Conservation (phyloP, 208 protist species). For the Entamoeba invadens region DNA sequence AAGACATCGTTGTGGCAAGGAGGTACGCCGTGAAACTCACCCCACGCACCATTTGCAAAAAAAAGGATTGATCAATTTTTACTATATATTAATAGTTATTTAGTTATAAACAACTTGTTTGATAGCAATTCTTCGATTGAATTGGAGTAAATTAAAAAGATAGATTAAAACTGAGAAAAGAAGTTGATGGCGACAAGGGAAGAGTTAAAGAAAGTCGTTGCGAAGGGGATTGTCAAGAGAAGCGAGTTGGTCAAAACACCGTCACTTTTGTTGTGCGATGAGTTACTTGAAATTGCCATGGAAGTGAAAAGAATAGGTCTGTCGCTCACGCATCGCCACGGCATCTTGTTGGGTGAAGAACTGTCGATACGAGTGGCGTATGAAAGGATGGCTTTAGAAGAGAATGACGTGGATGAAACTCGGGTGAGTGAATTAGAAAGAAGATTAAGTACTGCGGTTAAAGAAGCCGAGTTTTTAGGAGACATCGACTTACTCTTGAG, state of each 20-base stretch:
- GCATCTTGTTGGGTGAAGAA: neutral
- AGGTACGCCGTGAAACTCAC: too few species aligned
- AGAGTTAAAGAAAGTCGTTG: neutral
- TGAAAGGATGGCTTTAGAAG: neutral
- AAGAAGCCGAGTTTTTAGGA: neutral
- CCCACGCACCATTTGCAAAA: too few species aligned
- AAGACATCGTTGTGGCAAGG: too few species aligned
- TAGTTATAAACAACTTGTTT: too few species aligned
- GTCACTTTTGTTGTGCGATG: neutral
- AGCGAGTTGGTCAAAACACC: neutral
- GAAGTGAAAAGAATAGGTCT: neutral
- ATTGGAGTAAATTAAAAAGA: too few species aligned
- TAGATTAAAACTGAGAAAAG: too few species aligned
- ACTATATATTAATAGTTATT: too few species aligned
- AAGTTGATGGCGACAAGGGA: neutral
- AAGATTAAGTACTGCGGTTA: neutral
- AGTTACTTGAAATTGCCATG: neutral
- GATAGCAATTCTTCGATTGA: too few species aligned
- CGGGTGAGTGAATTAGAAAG: neutral
- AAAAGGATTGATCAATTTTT: too few species aligned
- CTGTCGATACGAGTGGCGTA: neutral
- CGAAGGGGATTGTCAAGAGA: neutral
- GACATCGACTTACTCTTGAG: neutral
- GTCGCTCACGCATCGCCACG: neutral
- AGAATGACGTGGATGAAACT: neutral